A percentile compares a stretch with the other conserved stretches of the same genome.
Evolutionary conservation across 140 eudicot genomes (phyloP).

Genomic region (Artemisia princeps): DNA sequence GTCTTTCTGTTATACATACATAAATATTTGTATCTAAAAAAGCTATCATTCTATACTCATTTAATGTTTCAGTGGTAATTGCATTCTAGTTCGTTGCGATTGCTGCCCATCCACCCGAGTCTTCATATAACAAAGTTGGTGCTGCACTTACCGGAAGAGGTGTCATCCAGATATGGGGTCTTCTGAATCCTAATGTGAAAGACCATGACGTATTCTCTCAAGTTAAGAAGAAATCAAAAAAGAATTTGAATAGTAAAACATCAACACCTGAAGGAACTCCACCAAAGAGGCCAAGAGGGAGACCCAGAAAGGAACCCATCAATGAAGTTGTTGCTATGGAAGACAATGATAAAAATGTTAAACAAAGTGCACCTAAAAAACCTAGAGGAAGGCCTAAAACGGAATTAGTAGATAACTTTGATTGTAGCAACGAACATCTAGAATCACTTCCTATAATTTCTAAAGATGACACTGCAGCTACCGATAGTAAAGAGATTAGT

Average conservation of each 20-base stretch:
- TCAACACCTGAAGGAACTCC: conserved; percentile 7
- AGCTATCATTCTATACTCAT: too few relatives aligned
- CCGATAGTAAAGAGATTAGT: too few relatives aligned
- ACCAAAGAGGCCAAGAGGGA: conserved; percentile 50
- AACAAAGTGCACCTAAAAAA: conserved; percentile 8
- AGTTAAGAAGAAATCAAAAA: conserved; percentile 28
- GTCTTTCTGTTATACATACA: too few relatives aligned
- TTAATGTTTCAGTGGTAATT: conserved; percentile 1
- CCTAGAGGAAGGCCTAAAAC: conserved; percentile 32
- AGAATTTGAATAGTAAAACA: conserved; percentile 11
- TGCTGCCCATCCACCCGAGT: conserved; percentile 97
- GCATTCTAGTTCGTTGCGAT: conserved; percentile 69
- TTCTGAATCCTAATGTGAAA: conserved; percentile 32
- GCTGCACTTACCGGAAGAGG: conserved; percentile 82
- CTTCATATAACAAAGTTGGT: conserved; percentile 85
- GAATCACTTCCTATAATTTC: too few relatives aligned
- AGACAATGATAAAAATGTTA: too few relatives aligned
- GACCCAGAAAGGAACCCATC: conserved; percentile 48
- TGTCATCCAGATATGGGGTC: conserved; percentile 79
- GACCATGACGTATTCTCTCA: conserved; percentile 31
- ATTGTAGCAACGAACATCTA: neutral
- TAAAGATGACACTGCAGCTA: too few relatives aligned
- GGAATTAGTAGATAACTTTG: conserved; percentile 28
- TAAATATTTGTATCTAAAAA: too few relatives aligned
- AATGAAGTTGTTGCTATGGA: conserved; percentile 15